Percentiles rank a stretch among this genome's conserved stretches.
These are phyloP conservation scores for Alternaria incomplexa DNA, from an alignment of 2,329 filamentous ascomycete species.

Conservation along the genomic window DNA sequence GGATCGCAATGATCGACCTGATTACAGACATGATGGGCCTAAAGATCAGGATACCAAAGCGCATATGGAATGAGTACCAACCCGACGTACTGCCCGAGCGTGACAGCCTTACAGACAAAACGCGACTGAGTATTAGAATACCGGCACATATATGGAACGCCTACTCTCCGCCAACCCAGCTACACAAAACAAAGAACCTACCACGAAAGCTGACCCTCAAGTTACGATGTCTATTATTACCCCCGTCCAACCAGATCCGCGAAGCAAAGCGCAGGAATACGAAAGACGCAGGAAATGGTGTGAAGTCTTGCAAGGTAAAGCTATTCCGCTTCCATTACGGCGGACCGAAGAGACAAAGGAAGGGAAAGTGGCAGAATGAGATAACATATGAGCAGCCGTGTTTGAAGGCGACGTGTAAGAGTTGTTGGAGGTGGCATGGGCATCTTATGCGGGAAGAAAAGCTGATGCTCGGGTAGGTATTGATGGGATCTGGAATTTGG, in stretches of 20 bases:
- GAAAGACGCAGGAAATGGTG: not conserved
- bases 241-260: not conserved
- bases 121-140: slow-evolving; percentile 10
- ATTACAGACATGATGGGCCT: not conserved
- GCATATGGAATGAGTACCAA: slow-evolving; percentile 18
- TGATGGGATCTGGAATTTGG: too few relatives aligned
- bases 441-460: not conserved
- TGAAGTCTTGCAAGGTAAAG: slow-evolving; percentile 19
- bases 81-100: fast-evolving
- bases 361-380: slow-evolving; percentile 5
- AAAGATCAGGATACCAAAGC: slow-evolving; percentile 16
- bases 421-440: slow-evolving; percentile 18
- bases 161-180: not conserved
- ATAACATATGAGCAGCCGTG: slow-evolving; percentile 22
- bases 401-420: slow-evolving; percentile 17
- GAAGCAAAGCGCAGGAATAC: too few relatives aligned
- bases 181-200: not conserved
- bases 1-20: too few relatives aligned
- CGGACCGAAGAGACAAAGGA: slow-evolving; percentile 7
- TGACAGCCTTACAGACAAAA: not conserved
- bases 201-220: not conserved
- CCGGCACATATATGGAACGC: slow-evolving; percentile 18
- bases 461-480: too few relatives aligned
- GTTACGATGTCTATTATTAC: not conserved
- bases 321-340: slow-evolving; percentile 25